Evolutionary conservation across 495 filamentous ascomycete genomes (phyloP), one percentile per base, ranked within the genome.

Genomic region (Durotheca rogersii): DNA sequence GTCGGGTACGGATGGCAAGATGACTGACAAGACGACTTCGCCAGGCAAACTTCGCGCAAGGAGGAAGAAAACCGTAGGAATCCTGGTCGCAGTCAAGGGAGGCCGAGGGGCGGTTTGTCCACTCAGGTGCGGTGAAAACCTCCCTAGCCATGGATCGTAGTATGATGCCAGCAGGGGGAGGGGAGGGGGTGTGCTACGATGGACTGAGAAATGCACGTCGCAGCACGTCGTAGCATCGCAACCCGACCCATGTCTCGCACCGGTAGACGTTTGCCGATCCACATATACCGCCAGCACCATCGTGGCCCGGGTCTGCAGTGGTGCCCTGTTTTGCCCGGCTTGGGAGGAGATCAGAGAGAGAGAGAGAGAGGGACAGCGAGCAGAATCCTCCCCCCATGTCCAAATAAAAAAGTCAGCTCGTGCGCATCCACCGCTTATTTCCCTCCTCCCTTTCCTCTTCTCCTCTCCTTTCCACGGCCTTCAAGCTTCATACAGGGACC

Each of bases 251-350:
- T 59, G 56, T 50, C 50, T 51, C 49, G 45, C 45, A 49, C 56
- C 41, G 49, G 56, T 37, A 54, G 45, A 53, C 50, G 56, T 59
- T 59, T 59, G 56, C 21, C 45, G 56, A 59, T 59, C 56, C 56
- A 59, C 56, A 53, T 59, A 36, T 41, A 43, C 49, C 44, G 18
- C 21, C 30, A 48, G 55, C 25, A 40, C 27, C 32, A 44, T 55
- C 18, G 33, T 39, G 44, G 38, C 33, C 25, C 49, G 10, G 20
- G 35, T 46, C 33, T 56, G 41, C 32, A 41, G 40, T 21, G 37
- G 34, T 50, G 49, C 40, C 49, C 45, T 50, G 23, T 50, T 53
- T 50, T 39, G 49, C 25, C 34, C 39, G 23, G 31, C n/a, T 27
- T 27, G n/a, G n/a, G n/a, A n/a, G n/a, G n/a, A n/a, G n/a, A n/a